Base-by-base conservation (phyloP, 2,329 filamentous ascomycete genomes). In the Pseudocercospora musae region DNA sequence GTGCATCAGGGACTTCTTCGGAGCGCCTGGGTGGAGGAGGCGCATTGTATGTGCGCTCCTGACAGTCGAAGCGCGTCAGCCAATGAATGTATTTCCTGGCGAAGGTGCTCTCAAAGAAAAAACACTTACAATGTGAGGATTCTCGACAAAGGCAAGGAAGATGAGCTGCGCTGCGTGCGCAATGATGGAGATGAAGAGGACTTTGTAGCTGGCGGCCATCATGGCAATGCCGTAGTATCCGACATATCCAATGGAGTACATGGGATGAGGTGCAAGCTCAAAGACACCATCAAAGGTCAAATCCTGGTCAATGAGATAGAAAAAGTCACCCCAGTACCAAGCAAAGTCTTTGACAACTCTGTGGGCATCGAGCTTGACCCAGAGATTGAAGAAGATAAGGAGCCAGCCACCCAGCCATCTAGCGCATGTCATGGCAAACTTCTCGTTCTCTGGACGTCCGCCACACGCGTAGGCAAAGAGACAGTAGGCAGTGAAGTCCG, bases 301-400 rank as follows among this genome's bases (percentile, higher is more conserved):
- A 74, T 96, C 92, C 79, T 98, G 93, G 78, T 99, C 95, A 76
- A 99, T 91, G 73, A 99, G 88, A 78, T 92, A 99, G 83, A 98
- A 99, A 79, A 98, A 98, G 78, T 99, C 95, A 65, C 95, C 95
- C 95, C 95, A 99, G 79, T 98, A 99, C 95, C 95, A 99, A 27
- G 95, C 95, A 79, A 93, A 99, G 78, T 99, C 95, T 78, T 98
- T 98, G 74, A 99, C 95, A 55, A 99, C 95, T 64, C 95, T 86
- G 77, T 99, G 95, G 20, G 95, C 95, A 78, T 99, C 95, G 65
- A 99, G 84, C 79, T 99, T 99, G 67, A 99, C 95, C 93, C 95
- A 98, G 21, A 98, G 84, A 76, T 98, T 99, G 84, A 99, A 98
- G 62, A 90, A 84, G 66, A 99, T 89, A 25, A 98, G 83, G 44